Percentiles rank a stretch among this genome's conserved stretches.
Evolutionary conservation across 108 stramenopile species (phyloP).

Genomic region (Cylindrotheca fusiformis): DNA sequence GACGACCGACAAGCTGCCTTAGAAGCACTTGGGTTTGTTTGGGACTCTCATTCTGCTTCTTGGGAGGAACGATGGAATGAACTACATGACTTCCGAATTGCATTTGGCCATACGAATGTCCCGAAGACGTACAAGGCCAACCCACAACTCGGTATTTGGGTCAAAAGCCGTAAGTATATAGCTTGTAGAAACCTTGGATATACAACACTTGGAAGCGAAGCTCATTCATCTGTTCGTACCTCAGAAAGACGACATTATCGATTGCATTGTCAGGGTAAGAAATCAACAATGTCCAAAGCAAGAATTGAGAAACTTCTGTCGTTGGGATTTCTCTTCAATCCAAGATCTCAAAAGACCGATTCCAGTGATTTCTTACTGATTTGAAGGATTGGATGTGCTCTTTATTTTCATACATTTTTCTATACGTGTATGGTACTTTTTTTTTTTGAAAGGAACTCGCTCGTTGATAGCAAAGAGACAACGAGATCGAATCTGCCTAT

Average conservation of each 20-base stretch:
- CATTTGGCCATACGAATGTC: slow-evolving; percentile 18
- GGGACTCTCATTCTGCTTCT: slow-evolving; percentile 25
- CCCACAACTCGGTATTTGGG: slow-evolving; percentile 13
- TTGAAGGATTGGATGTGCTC: too few relatives aligned
- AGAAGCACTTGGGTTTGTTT: slow-evolving; percentile 27
- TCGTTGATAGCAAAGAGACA: too few relatives aligned
- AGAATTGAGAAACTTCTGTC: slow-evolving; percentile 46
- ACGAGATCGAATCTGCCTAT: too few relatives aligned
- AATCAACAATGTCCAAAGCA: slow-evolving; percentile 42
- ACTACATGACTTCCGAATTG: slow-evolving; percentile 9
- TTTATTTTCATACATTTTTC: too few relatives aligned
- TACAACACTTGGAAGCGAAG: not conserved
- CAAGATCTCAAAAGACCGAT: too few relatives aligned
- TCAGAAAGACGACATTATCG: not conserved
- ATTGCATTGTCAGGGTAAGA: not conserved
- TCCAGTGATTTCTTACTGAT: too few relatives aligned
- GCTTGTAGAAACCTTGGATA: not conserved
- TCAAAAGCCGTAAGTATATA: slow-evolving; percentile 1
- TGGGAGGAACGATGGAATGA: slow-evolving; percentile 24
- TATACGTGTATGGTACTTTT: too few relatives aligned
- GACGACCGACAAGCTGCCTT: slow-evolving; percentile 25
- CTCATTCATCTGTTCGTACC: not conserved
- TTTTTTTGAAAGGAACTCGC: too few relatives aligned
- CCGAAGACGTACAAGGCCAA: slow-evolving; percentile 14
- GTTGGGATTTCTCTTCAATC: slow-evolving; percentile 52